A percentile compares a stretch with the other conserved stretches of the same genome.
These are phyloP conservation scores for Ascomycota sp. DNA, from an alignment of 2,329 filamentous ascomycete species.

Conservation along the genomic window DNA sequence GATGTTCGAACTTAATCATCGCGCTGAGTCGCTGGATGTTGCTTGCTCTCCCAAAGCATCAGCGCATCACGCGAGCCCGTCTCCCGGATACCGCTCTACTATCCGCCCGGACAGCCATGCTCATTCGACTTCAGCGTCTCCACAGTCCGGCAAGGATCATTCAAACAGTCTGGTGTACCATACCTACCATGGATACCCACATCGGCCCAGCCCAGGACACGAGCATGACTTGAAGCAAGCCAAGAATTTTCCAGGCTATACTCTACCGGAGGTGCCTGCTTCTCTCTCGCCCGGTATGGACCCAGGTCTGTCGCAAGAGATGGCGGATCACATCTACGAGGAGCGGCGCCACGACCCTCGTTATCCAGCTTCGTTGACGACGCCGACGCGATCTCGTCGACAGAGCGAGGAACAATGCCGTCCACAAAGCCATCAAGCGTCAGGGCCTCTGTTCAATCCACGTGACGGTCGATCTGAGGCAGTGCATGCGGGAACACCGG, in stretches of 20 bases:
- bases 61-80: conserved; percentile 7
- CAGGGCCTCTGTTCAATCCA: conserved; percentile 16
- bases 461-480: conserved; percentile 20
- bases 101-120: background rate
- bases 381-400: conserved; percentile 19
- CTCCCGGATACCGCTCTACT: conserved; percentile 4
- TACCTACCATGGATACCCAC: conserved; percentile 10
- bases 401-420: conserved; percentile 10
- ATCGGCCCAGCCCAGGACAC: conserved; percentile 11
- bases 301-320: conserved; percentile 29
- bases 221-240: conserved; percentile 16
- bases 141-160: conserved; percentile 13
- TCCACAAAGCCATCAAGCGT: conserved; percentile 9
- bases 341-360: conserved; percentile 26
- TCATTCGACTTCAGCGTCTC: conserved; percentile 8
- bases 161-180: conserved; percentile 12
- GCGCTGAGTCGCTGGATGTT: conserved; percentile 23
- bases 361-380: conserved; percentile 18
- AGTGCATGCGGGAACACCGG: conserved; percentile 15
- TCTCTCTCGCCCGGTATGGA: conserved; percentile 40
- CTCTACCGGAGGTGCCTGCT: conserved; percentile 26
- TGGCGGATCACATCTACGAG: conserved; percentile 33
- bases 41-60: conserved; percentile 11
- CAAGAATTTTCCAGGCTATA: conserved; percentile 15
- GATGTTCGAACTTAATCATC: conserved; percentile 17